Evolutionary conservation across 495 filamentous ascomycete genomes (phyloP), one percentile per base, ranked within the genome.

Genomic region (Penicillium verhagenii): DNA sequence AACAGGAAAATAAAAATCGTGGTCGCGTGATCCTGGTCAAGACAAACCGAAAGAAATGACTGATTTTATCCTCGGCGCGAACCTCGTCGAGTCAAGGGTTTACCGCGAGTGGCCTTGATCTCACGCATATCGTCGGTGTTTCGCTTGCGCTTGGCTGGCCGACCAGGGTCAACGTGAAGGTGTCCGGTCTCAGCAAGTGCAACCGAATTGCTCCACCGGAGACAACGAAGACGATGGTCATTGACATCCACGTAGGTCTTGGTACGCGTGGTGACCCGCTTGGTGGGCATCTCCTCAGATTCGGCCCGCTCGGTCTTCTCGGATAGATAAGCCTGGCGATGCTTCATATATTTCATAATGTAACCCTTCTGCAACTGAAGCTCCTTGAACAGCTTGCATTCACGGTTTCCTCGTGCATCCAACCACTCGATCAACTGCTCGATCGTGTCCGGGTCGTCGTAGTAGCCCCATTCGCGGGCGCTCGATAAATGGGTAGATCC

Each of bases 391-490:
- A 98, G 73, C 64, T 90, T 92, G 29, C 83, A 70, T 70, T 98
- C 94, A 29, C 94, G 89, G 33, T 84, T 72, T 1, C 94, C 94
- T 23, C 88, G 86, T 7, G 84, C 74, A 63, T 98, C 94, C 5
- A 98, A 79, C 94, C 94, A 98, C 24, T 79, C 81, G 47, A 97
- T 82, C 14, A 97, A 82, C 52, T 78, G 79, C 44, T 92, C 91
- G 6, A 98, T 69, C 20, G 85, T 74, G 19, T 86, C 81, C 0
- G 91, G 85, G 1, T 92, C 86, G 44, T 94, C 88, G 66, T 89
- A 90, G 74, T 88, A 98, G 13, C 88, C 94, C 90, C 93, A 97
- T 67, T 97, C 88, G 9, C 73, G 74, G 2, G 94, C 92, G 56
- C 80, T 86, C 28, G 82, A 83, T 1, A 97, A 81, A 60, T 85